Percentiles rank a stretch among this genome's conserved stretches.
phyloP scores from a whole-genome alignment of 257 asterid species.

The Gentiana dahurica region DNA sequence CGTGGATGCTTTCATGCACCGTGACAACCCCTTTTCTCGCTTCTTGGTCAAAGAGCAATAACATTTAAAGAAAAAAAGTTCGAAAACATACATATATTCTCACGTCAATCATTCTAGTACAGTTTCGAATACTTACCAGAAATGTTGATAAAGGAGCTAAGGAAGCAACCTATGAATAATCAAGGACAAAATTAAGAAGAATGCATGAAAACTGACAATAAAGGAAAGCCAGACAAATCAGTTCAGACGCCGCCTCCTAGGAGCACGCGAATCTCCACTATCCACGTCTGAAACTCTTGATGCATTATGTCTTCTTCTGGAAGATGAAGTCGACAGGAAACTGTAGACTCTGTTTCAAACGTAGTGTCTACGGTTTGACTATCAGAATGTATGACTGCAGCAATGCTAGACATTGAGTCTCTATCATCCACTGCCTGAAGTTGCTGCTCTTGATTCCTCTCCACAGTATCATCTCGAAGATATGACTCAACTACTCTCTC shows the following conservation, averaged over 20 bases:
- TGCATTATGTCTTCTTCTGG: slow-evolving; percentile 66
- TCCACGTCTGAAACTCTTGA: slow-evolving; percentile 85
- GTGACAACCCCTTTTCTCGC: too few species aligned
- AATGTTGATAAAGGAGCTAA: too few species aligned
- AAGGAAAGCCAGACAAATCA: slow-evolving; percentile 16
- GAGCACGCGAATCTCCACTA: slow-evolving; percentile 92
- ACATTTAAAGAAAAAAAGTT: too few species aligned
- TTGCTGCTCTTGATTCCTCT: slow-evolving; percentile 42
- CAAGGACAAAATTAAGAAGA: not conserved
- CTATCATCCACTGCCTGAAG: slow-evolving; percentile 60
- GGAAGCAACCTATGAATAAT: not conserved
- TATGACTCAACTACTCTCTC: slow-evolving; percentile 60
- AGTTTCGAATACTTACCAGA: too few species aligned
- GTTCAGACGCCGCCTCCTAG: slow-evolving; percentile 75
- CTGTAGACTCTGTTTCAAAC: slow-evolving; percentile 74
- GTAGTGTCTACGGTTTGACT: slow-evolving; percentile 89
- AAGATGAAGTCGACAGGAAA: slow-evolving; percentile 78
- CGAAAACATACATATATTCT: too few species aligned
- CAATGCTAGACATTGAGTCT: slow-evolving; percentile 89
- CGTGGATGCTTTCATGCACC: too few species aligned
- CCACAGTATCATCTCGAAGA: slow-evolving; percentile 33
- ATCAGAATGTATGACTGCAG: slow-evolving; percentile 96
- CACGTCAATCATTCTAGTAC: too few species aligned
- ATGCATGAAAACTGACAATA: not conserved
- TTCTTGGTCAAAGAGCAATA: too few species aligned